A percentile compares a stretch with the other conserved stretches of the same genome.
Conservation (phyloP, 2,329 filamentous ascomycete genomes). For the Meredithiella fracta region DNA sequence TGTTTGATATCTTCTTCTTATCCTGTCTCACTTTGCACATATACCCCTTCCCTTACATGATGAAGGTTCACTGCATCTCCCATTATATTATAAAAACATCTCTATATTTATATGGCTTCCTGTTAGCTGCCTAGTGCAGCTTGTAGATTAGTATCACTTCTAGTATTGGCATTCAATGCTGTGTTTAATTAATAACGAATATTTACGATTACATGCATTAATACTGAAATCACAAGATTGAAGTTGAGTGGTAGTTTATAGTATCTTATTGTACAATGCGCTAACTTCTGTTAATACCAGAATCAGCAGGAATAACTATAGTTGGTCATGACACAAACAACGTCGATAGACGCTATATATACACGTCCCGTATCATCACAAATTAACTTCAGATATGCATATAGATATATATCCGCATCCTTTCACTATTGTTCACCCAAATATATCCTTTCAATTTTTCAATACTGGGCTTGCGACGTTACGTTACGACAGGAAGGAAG, state of each 20-base stretch:
- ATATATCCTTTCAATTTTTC: background rate
- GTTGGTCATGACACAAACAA: background rate
- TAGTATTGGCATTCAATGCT: background rate
- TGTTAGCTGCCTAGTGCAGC: background rate
- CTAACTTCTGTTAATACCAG: background rate
- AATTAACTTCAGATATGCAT: background rate
- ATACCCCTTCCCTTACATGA: background rate
- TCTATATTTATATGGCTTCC: background rate
- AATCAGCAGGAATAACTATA: background rate
- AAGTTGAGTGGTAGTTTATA: background rate
- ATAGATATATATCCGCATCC: background rate
- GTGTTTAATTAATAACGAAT: slow-evolving; percentile 1
- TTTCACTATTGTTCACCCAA: background rate
- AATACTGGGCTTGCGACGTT: background rate
- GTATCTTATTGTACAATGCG: background rate
- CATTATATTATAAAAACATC: background rate
- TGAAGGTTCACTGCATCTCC: background rate
- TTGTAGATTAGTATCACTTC: background rate
- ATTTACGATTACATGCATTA: background rate
- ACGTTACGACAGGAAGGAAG: background rate
- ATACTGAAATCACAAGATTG: background rate
- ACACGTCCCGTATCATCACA: background rate
- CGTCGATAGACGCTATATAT: background rate
- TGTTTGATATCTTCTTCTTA: background rate
- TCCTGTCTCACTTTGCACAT: background rate